A percentile compares a stretch with the other conserved stretches of the same genome.
Conservation (phyloP, 306 rosid species). For the Gastrolobium villosum region DNA sequence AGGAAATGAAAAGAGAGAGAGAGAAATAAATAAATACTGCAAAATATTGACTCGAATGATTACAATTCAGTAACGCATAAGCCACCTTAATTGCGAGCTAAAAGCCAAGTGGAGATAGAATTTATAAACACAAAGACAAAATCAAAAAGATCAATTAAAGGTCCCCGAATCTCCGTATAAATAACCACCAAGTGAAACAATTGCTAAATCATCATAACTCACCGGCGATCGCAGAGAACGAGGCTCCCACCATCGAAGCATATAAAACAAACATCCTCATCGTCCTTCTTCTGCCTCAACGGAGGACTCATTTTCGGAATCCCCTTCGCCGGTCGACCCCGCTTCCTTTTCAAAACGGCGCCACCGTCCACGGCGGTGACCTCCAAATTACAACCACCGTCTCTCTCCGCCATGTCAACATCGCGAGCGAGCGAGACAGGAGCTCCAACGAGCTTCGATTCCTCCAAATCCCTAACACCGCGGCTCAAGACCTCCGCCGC, state of each 20-base stretch:
- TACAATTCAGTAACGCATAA: conserved; percentile 20
- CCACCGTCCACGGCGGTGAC: conserved; percentile 46
- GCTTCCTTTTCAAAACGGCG: conserved; percentile 61
- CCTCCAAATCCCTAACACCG: conserved; percentile 36
- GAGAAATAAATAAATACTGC: conserved; percentile 1
- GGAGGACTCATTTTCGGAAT: conserved; percentile 54
- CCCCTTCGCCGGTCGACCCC: conserved; percentile 84
- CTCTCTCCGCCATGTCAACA: conserved; percentile 41
- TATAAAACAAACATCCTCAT: conserved; percentile 94
- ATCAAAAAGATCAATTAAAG: background rate
- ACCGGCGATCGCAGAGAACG: conserved; percentile 99
- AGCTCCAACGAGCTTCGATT: conserved; percentile 54
- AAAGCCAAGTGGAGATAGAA: conserved; percentile 31
- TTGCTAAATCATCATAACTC: conserved; percentile 51
- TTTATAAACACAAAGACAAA: conserved; percentile 18
- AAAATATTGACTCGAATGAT: conserved; percentile 24
- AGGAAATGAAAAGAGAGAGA: background rate
- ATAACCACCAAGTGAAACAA: background rate
- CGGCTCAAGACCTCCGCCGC: conserved; percentile 32
- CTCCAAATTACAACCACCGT: conserved; percentile 19
- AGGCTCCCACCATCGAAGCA: conserved; percentile 99
- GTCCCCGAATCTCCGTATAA: background rate
- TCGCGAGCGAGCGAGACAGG: conserved; percentile 16
- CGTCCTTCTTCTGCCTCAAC: conserved; percentile 63
- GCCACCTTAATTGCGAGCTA: conserved; percentile 39